Base-by-base conservation (phyloP, 2,329 filamentous ascomycete genomes). In the Phoma sp. region DNA sequence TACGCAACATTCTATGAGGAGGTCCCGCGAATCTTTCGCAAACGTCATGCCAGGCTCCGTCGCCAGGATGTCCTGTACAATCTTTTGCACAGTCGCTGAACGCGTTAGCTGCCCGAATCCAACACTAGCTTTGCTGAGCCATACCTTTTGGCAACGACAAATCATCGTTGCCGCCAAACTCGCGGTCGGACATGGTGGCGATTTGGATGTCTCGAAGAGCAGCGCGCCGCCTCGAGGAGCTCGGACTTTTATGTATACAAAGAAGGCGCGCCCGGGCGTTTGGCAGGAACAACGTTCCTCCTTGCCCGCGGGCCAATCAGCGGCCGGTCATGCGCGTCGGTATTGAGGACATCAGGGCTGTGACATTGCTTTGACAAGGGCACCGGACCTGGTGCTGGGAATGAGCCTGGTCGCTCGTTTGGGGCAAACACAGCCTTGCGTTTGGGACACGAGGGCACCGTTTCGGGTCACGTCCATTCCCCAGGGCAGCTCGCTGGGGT, bases 1-100 rank as follows among this genome's bases (percentile, higher is more conserved):
- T 69, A 99, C 93, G 71, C 95, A 99, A 79, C 95, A 98, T 80
- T 98, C 95, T 69, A 99, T 99, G 47, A 99, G 83, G 2, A 98
- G 83, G 71, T 99, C 95, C 56, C 95, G 89, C 10, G 93, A 93
- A 68, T 99, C 95, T 75, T 96, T 97, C 38, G 93, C 91, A 73
- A 98, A 98, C 1, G 90, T 88, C 58, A 96, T 85, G 45, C 91
- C 91, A 14, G 83, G 83, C 43, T 89, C 86, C 0, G 89, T 79
- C 1, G 91, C 87, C 1, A 99, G 84, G 68, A 99, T 97, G 75
- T 99, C 95, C 54, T 89, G 89, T 65, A 99, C 93, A 62, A 99
- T 99, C 78, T 89, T 89, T 69, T 88, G 85, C 37, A 89, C 86
- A 42, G 86, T 89, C 40, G 86, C 86, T 87, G 67, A 57, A 41